Evolutionary conservation across 345 rosid genomes (phyloP).

Genomic region (Citrus sp.): DNA sequence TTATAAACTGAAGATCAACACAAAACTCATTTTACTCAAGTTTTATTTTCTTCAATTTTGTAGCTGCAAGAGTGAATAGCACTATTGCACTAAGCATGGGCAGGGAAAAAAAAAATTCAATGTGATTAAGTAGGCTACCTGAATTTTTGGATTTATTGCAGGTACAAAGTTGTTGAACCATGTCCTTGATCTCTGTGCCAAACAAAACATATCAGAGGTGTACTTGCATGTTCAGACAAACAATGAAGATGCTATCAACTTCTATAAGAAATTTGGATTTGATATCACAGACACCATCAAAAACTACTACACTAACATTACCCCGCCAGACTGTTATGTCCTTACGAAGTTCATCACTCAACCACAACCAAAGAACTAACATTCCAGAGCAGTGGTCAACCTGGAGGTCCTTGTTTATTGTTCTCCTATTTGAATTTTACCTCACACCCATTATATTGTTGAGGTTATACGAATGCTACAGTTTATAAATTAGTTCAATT

Average conservation of each 20-base stretch:
- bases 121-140: neutral
- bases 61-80: neutral
- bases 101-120: neutral
- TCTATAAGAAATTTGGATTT: conserved; percentile 91
- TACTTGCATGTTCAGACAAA: conserved; percentile 98
- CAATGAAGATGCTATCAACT: conserved; percentile 93
- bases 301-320: conserved; percentile 80
- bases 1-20: neutral
- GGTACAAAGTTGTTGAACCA: conserved; percentile 88
- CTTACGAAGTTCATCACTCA: conserved; percentile 57
- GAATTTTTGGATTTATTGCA: conserved; percentile 31
- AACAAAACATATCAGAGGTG: conserved; percentile 71
- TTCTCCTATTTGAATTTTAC: conserved; percentile 9
- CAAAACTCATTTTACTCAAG: neutral
- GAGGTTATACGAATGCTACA: conserved; percentile 9
- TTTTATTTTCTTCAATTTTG: neutral
- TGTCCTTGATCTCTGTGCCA: conserved; percentile 71
- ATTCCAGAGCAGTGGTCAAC: neutral
- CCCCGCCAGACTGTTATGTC: conserved; percentile 84
- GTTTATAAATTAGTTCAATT: conserved; percentile 15
- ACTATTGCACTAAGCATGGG: no score
- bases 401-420: neutral
- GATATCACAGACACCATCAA: conserved; percentile 79
- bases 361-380: conserved; percentile 53
- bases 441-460: conserved; percentile 10